Percentiles rank a stretch among this genome's conserved stretches.
phyloP scores from a whole-genome alignment of 805 yeast genomes.

The Candida vaughaniae region DNA sequence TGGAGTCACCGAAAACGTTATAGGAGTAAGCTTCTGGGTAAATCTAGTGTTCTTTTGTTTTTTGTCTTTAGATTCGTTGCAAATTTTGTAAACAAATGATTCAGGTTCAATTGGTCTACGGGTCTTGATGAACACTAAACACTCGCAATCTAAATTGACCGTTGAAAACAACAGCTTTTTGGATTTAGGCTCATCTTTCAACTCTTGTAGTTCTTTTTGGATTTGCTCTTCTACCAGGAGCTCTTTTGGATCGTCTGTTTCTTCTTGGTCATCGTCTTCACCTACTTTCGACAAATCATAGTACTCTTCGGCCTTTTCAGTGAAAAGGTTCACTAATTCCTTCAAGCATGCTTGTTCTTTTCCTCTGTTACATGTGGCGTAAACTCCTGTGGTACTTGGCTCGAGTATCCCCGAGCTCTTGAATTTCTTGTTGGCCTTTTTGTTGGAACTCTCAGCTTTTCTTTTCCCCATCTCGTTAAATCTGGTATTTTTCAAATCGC shows the following conservation, averaged over 20 bases:
- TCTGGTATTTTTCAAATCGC: slow-evolving; percentile 1
- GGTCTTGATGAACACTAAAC: slow-evolving; percentile 81
- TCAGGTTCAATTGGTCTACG: slow-evolving; percentile 80
- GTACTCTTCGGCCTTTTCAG: slow-evolving; percentile 35
- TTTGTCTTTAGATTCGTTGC: slow-evolving; percentile 56
- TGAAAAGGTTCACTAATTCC: slow-evolving; percentile 62
- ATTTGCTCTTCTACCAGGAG: slow-evolving; percentile 76
- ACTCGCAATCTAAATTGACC: slow-evolving; percentile 71
- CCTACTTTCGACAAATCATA: slow-evolving; percentile 23
- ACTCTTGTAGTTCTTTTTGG: slow-evolving; percentile 62
- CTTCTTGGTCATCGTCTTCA: slow-evolving; percentile 23
- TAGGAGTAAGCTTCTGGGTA: slow-evolving; percentile 78
- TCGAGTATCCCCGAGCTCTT: slow-evolving; percentile 60
- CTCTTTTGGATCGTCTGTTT: slow-evolving; percentile 31
- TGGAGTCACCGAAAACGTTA: slow-evolving; percentile 72
- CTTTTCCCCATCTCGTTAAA: slow-evolving; percentile 29
- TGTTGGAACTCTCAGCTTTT: slow-evolving; percentile 18
- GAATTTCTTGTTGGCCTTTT: slow-evolving; percentile 36
- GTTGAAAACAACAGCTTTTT: slow-evolving; percentile 52
- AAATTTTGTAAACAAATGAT: slow-evolving; percentile 59
- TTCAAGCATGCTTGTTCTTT: slow-evolving; percentile 76
- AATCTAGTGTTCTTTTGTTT: slow-evolving; percentile 62
- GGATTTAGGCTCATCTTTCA: slow-evolving; percentile 46
- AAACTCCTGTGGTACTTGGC: slow-evolving; percentile 84
- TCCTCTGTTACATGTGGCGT: slow-evolving; percentile 83